Conservation (phyloP, 257 asterid species). For the Solanum microdontum region DNA sequence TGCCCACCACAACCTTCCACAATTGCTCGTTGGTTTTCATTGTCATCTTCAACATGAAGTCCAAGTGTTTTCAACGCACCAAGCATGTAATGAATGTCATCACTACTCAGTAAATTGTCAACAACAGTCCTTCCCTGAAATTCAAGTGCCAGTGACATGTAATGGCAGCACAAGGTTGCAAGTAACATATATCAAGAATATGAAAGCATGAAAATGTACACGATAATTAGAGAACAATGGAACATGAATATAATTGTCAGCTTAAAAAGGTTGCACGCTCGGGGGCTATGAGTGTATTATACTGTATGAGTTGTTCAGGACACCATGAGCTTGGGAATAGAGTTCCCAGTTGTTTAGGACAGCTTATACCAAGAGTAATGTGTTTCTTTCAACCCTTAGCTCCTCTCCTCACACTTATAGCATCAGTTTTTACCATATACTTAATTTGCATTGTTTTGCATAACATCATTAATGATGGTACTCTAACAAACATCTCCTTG, state of each 20-base stretch:
- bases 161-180: neutral
- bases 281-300: neutral
- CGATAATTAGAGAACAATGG: neutral
- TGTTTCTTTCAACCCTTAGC: neutral
- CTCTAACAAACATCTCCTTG: neutral
- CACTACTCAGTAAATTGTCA: slow-evolving; percentile 83
- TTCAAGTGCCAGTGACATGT: slow-evolving; percentile 7
- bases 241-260: neutral
- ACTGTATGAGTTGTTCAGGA: neutral
- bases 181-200: neutral
- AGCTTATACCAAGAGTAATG: neutral
- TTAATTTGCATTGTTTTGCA: neutral
- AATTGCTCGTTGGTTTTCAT: slow-evolving; percentile 52
- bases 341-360: neutral
- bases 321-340: neutral
- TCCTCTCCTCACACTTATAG: neutral
- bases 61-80: slow-evolving; percentile 90
- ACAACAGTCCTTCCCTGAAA: slow-evolving; percentile 84
- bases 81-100: slow-evolving; percentile 89
- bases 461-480: neutral
- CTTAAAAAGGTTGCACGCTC: neutral
- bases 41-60: slow-evolving; percentile 66
- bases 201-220: neutral
- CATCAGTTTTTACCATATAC: neutral
- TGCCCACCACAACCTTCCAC: slow-evolving; percentile 85